A percentile compares a stretch with the other conserved stretches of the same genome.
These are phyloP conservation scores for Sphagnum tenellum DNA, from an alignment of 225 moss, liverwort and hornwort species.

Conservation along the genomic window DNA sequence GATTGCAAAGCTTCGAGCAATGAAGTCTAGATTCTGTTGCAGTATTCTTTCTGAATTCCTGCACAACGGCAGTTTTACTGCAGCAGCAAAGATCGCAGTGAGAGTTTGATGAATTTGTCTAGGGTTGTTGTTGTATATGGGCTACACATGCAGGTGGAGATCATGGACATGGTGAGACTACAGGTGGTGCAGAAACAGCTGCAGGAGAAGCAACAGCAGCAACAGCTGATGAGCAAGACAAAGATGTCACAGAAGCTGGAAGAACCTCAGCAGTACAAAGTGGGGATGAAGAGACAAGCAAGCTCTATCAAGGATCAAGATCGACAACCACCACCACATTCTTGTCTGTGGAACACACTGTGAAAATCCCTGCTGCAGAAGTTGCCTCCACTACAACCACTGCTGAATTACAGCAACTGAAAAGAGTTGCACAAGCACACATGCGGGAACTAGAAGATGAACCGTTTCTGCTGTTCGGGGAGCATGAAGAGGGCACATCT, in stretches of 20 bases:
- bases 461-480: constrained; percentile 10
- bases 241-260: constrained; percentile 4
- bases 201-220: constrained; percentile 9
- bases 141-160: neutral
- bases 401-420: constrained; percentile 9
- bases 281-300: constrained; percentile 6
- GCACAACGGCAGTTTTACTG: no score
- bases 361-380: constrained; percentile 9
- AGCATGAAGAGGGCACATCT: constrained; percentile 23
- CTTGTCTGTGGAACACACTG: constrained; percentile 13
- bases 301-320: constrained; percentile 8
- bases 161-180: neutral
- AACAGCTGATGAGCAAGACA: constrained; percentile 6
- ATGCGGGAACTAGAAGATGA: constrained; percentile 4
- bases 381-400: constrained; percentile 7
- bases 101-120: neutral
- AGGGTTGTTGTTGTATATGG: neutral
- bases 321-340: constrained; percentile 7
- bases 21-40: no score
- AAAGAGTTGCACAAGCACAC: constrained; percentile 4
- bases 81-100: neutral
- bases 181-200: neutral
- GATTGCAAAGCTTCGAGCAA: no score
- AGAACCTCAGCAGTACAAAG: neutral
- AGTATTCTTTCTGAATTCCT: no score